Percentiles rank a stretch among this genome's conserved stretches.
Conservation (phyloP, 257 asterid genomes). For the Plantago elongata region DNA sequence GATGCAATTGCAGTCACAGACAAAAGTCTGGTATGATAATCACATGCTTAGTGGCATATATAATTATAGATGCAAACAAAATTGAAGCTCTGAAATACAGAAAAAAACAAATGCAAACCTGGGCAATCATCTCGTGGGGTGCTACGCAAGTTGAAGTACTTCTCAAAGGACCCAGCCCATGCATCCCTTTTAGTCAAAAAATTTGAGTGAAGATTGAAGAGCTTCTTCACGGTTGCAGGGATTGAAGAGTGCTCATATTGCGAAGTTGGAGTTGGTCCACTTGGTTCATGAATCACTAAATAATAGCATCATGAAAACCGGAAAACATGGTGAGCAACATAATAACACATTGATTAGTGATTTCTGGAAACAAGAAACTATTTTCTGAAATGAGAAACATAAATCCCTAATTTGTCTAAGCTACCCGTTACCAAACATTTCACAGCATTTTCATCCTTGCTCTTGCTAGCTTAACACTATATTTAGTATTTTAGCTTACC, state of each 20-base stretch:
- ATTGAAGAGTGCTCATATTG: conserved; percentile 93
- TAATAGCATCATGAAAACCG: conserved; percentile 14
- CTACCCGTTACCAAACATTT: no score
- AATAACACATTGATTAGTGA: neutral
- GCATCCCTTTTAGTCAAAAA: conserved; percentile 93
- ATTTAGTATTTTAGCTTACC: neutral
- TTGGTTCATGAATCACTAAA: conserved; percentile 90
- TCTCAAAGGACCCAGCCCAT: conserved; percentile 97
- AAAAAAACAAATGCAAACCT: conserved; percentile 42
- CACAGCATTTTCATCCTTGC: no score
- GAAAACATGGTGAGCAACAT: neutral
- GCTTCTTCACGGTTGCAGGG: conserved; percentile 91
- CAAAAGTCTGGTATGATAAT: no score
- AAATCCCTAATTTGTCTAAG: no score
- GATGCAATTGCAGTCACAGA: no score
- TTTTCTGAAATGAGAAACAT: no score
- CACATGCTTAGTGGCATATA: no score
- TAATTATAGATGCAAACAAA: no score
- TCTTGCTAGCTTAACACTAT: neutral
- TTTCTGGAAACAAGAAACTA: no score
- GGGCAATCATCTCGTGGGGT: conserved; percentile 95
- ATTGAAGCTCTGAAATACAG: conserved; percentile 3
- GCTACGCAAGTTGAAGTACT: conserved; percentile 52
- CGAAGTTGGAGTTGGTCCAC: conserved; percentile 78
- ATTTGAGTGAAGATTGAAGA: conserved; percentile 73